These are phyloP conservation scores for Arthrobotrys sinensis DNA, from an alignment of 2,329 filamentous ascomycete species.

Conservation along the genomic window DNA sequence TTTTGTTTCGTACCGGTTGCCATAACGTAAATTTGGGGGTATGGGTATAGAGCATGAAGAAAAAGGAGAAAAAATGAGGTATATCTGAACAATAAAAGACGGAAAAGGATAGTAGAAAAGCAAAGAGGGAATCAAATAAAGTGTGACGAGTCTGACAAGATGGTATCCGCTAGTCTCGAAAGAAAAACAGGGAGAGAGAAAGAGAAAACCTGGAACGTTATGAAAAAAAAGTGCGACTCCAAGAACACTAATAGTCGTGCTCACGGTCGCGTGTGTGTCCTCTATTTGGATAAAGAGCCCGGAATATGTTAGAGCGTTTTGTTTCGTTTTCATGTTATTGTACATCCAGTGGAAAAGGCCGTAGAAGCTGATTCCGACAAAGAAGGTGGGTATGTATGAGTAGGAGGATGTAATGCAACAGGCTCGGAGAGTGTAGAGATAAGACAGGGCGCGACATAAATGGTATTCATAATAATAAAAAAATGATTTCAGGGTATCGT, in stretches of 20 bases:
- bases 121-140: conserved; percentile 61
- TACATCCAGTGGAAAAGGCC: conserved; percentile 34
- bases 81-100: conserved; percentile 33
- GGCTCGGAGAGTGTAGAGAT: conserved; percentile 20
- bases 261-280: conserved; percentile 65
- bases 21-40: conserved; percentile 40
- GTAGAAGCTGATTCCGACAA: conserved; percentile 18
- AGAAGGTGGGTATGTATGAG: conserved; percentile 6
- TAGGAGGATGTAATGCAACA: conserved; percentile 39
- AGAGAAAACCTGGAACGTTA: conserved; percentile 66
- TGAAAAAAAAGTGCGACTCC: conserved; percentile 39
- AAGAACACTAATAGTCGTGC: conserved; percentile 69
- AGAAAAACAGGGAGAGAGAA: conserved; percentile 63
- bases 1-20: conserved; percentile 36
- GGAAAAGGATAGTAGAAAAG: conserved; percentile 61
- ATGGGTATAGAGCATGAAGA: conserved; percentile 52
- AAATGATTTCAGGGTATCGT: conserved; percentile 61
- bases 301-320: conserved; percentile 71
- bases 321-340: conserved; percentile 44
- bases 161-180: conserved; percentile 61
- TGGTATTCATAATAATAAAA: conserved; percentile 34
- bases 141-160: conserved; percentile 59
- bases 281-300: conserved; percentile 77
- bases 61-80: conserved; percentile 37
- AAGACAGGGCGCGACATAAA: conserved; percentile 13